phyloP scores from a whole-genome alignment of 2,329 filamentous ascomycete genomes.

The Incumbomyces lentus region DNA sequence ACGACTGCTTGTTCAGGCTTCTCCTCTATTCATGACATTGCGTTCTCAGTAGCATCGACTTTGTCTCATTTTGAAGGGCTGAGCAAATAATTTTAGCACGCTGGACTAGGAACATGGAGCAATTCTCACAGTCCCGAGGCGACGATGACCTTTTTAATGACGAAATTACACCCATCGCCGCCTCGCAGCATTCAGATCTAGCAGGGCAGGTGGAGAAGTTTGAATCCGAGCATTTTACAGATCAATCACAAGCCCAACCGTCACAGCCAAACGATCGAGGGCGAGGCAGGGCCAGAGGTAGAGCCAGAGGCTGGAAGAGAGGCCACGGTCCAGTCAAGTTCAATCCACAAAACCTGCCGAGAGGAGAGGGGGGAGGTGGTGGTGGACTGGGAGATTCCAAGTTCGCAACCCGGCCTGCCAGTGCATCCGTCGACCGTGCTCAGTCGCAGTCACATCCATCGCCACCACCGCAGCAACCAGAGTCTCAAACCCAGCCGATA shows the following conservation, averaged over 20 bases:
- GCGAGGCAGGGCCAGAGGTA: slow-evolving; percentile 23
- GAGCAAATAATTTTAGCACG: no score
- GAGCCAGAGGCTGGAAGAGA: slow-evolving; percentile 16
- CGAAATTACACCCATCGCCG: slow-evolving; percentile 37
- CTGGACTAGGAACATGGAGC: slow-evolving; percentile 27
- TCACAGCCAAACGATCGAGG: slow-evolving; percentile 5
- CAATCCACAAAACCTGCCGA: neutral
- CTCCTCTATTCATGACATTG: no score
- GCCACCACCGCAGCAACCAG: slow-evolving; percentile 1
- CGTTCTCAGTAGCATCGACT: no score
- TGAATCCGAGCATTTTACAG: neutral
- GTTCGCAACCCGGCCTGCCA: slow-evolving; percentile 13
- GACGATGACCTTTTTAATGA: slow-evolving; percentile 43
- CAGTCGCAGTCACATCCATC: slow-evolving; percentile 5
- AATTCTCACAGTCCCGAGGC: slow-evolving; percentile 40
- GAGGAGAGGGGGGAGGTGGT: neutral
- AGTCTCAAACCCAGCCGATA: neutral
- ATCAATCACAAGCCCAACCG: neutral
- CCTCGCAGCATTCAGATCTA: slow-evolving; percentile 22
- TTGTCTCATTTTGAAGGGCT: no score
- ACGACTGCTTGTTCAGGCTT: no score
- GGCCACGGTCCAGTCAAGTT: neutral
- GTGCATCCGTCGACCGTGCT: neutral
- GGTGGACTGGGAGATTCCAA: slow-evolving; percentile 20
- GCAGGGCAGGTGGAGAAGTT: slow-evolving; percentile 12